phyloP scores from a whole-genome alignment of 1,139 yeast genomes.

The Candida gigantensis region DNA sequence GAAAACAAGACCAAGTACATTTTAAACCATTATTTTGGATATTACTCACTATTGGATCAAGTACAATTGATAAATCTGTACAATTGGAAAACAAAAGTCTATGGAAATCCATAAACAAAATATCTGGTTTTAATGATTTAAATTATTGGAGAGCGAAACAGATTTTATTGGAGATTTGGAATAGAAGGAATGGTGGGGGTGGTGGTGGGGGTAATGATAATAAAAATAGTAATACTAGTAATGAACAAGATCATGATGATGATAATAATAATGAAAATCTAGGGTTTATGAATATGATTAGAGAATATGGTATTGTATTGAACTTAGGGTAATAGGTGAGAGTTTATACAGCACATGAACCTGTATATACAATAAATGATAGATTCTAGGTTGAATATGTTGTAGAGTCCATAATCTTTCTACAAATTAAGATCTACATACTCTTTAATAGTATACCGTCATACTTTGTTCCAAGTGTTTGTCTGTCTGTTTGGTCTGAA shows the following conservation, averaged over 20 bases:
- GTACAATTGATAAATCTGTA: conserved; percentile 17
- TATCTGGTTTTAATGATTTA: conserved; percentile 8
- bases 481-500: too few relatives aligned
- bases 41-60: conserved; percentile 50
- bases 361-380: too few relatives aligned
- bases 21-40: conserved; percentile 50
- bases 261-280: conserved; percentile 37
- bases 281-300: conserved; percentile 54
- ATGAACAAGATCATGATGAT: conserved; percentile 26
- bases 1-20: conserved; percentile 3
- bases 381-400: too few relatives aligned
- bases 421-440: too few relatives aligned
- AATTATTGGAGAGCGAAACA: conserved; percentile 60
- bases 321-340: conserved; percentile 27
- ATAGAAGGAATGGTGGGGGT: conserved; percentile 30
- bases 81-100: conserved; percentile 29
- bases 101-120: conserved; percentile 24
- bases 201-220: conserved; percentile 15
- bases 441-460: too few relatives aligned
- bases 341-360: too few relatives aligned
- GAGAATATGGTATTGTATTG: conserved; percentile 54
- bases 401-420: too few relatives aligned
- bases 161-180: conserved; percentile 54
- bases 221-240: background rate
- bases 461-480: too few relatives aligned